Base-by-base conservation (phyloP, 345 rosid genomes). In the Adansonia digitata region DNA sequence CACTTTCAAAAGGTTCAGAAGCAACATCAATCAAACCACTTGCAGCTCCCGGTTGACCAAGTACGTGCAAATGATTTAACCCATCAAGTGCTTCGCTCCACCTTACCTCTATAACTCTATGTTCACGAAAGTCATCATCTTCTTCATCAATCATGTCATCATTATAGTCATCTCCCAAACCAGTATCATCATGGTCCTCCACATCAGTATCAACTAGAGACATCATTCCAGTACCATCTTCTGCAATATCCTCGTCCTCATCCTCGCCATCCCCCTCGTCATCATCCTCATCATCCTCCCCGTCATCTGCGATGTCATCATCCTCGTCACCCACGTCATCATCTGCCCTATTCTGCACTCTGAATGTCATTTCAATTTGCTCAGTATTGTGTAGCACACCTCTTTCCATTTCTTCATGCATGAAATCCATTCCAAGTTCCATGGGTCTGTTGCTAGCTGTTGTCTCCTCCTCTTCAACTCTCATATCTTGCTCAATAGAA, bases 51-150 rank as follows among this genome's bases (percentile, higher is more conserved):
- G 97, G 89, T 83, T 90, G 94, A 75, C 95, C 94, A 79, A 92
- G 94, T 31, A 90, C 94, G 81, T 90, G 97, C 84, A 92, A 82
- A 83, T 90, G 92, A 86, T 94, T 97, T 73, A 94, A 84, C 77
- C 94, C 95, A 85, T 94, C 98, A 78, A 92, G 89, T 71, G 97
- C 94, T 82, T 88, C 98, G 84, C 98, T 89, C 98, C 95, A 92
- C 83, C 96, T 85, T 59, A 90, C 97, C 86, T 92, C 98, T 83
- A 94, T 90, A 24, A 92, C 95, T 26, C 89, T 93, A 69, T 86
- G 88, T 84, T 88, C 98, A 77, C 90, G 94, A 80, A 92, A 92
- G 81, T 92, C 98, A 74, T 91, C 98, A 74, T 92, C 97, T 52
- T 91, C 98, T 81, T 94, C 98, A 77, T 94, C 98, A 74, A 91